Percentiles rank a stretch among this genome's conserved stretches.
These are phyloP conservation scores for Globisporangium cylindrosporum DNA, from an alignment of 352 stramenopile genomes.

Conservation along the genomic window DNA sequence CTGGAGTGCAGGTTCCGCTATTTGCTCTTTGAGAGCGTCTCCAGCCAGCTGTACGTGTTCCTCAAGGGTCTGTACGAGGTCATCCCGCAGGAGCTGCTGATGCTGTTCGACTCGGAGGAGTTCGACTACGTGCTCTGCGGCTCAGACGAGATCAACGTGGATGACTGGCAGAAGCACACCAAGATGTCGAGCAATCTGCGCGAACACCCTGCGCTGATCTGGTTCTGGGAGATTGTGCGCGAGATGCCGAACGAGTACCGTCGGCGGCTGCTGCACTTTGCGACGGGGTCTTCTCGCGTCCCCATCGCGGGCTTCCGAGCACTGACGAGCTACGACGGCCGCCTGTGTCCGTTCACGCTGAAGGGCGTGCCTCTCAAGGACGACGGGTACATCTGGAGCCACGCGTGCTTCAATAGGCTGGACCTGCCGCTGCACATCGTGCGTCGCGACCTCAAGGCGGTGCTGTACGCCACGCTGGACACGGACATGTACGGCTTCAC, in stretches of 20 bases:
- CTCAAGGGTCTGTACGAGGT: conserved; percentile 94
- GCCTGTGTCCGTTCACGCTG: neutral
- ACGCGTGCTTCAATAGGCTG: neutral
- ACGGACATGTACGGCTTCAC: neutral
- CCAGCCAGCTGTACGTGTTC: conserved; percentile 72
- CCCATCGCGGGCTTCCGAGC: neutral
- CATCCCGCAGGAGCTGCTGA: conserved; percentile 89
- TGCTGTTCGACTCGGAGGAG: conserved; percentile 95
- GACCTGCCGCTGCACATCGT: neutral
- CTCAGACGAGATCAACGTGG: conserved; percentile 41
- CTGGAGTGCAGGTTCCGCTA: neutral
- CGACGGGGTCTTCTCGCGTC: neutral
- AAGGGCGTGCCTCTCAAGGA: neutral
- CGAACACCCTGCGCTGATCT: too few relatives aligned
- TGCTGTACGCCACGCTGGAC: neutral
- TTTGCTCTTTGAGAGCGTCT: conserved; percentile 81
- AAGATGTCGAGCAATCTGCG: neutral
- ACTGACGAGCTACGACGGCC: neutral
- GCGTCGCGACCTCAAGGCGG: neutral
- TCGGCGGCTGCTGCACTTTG: neutral
- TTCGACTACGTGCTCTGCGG: neutral
- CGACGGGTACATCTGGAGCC: neutral
- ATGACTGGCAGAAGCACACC: neutral
- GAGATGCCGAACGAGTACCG: neutral
- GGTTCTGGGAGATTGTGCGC: neutral